These are phyloP conservation scores for Massariosphaeria phaeospora DNA, from an alignment of 495 filamentous ascomycete genomes.

Conservation along the genomic window DNA sequence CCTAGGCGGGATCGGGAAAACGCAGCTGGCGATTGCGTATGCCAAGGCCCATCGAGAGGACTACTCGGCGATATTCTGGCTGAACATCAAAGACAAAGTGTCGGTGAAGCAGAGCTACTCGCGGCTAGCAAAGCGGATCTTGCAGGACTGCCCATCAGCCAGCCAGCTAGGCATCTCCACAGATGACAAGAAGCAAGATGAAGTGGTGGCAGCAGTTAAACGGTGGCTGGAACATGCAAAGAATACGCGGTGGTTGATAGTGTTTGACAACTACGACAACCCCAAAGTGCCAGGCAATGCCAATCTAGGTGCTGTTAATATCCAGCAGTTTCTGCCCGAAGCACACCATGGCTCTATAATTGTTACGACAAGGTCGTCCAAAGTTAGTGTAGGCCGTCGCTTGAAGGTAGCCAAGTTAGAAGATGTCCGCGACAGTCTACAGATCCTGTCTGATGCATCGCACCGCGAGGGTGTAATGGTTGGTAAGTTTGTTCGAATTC, in stretches of 20 bases:
- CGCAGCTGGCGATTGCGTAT: conserved; percentile 27
- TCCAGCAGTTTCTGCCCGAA: conserved; percentile 39
- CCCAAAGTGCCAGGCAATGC: conserved; percentile 25
- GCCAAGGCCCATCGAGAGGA: conserved; percentile 7
- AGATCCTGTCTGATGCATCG: conserved; percentile 40
- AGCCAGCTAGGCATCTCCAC: conserved; percentile 17
- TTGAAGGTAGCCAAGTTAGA: conserved; percentile 38
- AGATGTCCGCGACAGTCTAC: conserved; percentile 35
- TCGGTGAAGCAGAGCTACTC: conserved; percentile 40
- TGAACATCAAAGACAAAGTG: conserved; percentile 31
- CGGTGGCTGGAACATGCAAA: conserved; percentile 36
- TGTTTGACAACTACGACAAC: conserved; percentile 38
- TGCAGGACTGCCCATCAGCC: conserved; percentile 30
- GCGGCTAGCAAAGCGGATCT: conserved; percentile 35
- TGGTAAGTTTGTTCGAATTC: conserved; percentile 20
- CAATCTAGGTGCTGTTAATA: conserved; percentile 40
- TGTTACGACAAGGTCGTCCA: conserved; percentile 42
- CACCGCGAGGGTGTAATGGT: conserved; percentile 30
- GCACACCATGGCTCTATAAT: conserved; percentile 41
- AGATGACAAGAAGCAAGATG: conserved; percentile 28
- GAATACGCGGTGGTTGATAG: conserved; percentile 38
- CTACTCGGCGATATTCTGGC: conserved; percentile 24
- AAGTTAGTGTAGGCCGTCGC: conserved; percentile 34
- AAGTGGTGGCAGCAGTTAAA: conserved; percentile 36
- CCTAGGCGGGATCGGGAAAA: conserved; percentile 2